Percentiles rank a stretch among this genome's conserved stretches.
These are phyloP conservation scores for Agrocybe praecox DNA, from an alignment of 768 basidiomycete genomes.

Conservation along the genomic window DNA sequence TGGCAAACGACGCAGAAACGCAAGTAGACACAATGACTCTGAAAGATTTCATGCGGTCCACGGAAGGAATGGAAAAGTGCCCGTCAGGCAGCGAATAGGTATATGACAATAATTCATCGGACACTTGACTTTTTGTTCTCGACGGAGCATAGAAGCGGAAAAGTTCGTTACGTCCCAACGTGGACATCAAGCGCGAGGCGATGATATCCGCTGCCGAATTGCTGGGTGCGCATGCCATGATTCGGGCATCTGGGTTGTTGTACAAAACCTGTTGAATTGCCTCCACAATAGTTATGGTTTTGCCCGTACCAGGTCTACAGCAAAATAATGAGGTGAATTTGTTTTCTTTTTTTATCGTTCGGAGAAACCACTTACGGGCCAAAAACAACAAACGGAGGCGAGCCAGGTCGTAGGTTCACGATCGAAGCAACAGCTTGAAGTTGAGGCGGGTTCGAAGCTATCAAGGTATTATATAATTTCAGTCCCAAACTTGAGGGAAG, in stretches of 20 bases:
- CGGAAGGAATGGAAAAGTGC: conserved; percentile 41
- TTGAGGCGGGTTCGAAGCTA: conserved; percentile 48
- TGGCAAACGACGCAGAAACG: conserved; percentile 57
- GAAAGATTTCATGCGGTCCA: conserved; percentile 41
- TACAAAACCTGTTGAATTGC: conserved; percentile 56
- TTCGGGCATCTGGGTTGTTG: conserved; percentile 37
- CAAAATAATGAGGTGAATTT: not conserved
- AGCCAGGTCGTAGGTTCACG: conserved; percentile 40
- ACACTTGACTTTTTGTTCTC: conserved; percentile 39
- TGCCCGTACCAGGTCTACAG: conserved; percentile 62
- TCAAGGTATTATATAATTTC: conserved; percentile 40
- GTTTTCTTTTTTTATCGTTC: not conserved
- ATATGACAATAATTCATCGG: conserved; percentile 42
- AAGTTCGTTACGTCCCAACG: conserved; percentile 35
- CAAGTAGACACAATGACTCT: conserved; percentile 67
- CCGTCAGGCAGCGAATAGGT: conserved; percentile 34
- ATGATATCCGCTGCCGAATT: conserved; percentile 70
- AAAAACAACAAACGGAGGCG: conserved; percentile 58
- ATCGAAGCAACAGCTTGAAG: conserved; percentile 52
- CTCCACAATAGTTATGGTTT: conserved; percentile 67
- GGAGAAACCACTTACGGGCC: conserved; percentile 54
- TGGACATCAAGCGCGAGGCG: conserved; percentile 37
- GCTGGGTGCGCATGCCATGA: conserved; percentile 69
- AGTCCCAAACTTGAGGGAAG: conserved; percentile 12
- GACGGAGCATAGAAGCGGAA: conserved; percentile 60